These are phyloP conservation scores for Quercus glauca DNA, from an alignment of 306 rosid species.

Conservation along the genomic window DNA sequence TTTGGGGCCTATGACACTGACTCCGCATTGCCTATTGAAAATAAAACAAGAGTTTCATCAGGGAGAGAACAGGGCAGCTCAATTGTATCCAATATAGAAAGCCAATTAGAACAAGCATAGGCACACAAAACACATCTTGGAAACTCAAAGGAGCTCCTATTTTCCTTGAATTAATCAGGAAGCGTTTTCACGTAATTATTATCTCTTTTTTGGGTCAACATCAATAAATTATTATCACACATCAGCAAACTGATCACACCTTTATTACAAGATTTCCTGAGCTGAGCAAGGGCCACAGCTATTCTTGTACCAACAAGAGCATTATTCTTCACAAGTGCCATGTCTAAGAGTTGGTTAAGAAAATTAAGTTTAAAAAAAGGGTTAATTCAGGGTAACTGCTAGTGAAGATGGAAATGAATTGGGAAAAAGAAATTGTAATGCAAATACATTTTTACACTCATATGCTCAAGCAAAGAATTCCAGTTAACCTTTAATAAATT, in stretches of 20 bases:
- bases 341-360: constrained; percentile 62
- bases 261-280: constrained; percentile 37
- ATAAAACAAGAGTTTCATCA: not conserved
- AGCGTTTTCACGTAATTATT: not conserved
- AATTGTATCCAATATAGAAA: not conserved
- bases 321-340: constrained; percentile 96
- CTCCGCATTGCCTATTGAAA: constrained; percentile 11
- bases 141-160: not conserved
- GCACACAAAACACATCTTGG: not conserved
- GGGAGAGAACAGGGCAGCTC: not conserved
- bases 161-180: not conserved
- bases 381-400: not conserved
- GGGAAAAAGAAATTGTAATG: not conserved
- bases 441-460: constrained; percentile 3
- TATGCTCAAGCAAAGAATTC: not conserved
- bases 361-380: not conserved
- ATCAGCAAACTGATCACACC: constrained; percentile 19
- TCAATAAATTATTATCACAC: not conserved
- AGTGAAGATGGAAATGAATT: not conserved
- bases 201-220: not conserved
- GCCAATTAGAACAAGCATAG: not conserved
- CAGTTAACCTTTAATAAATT: not conserved
- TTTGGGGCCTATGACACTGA: not conserved
- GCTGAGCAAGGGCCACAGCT: constrained; percentile 62
- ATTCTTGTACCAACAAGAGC: constrained; percentile 72